Evolutionary conservation across 352 stramenopile species (phyloP), one percentile per base, ranked within the genome.

Genomic region (Pythium guiyangense): DNA sequence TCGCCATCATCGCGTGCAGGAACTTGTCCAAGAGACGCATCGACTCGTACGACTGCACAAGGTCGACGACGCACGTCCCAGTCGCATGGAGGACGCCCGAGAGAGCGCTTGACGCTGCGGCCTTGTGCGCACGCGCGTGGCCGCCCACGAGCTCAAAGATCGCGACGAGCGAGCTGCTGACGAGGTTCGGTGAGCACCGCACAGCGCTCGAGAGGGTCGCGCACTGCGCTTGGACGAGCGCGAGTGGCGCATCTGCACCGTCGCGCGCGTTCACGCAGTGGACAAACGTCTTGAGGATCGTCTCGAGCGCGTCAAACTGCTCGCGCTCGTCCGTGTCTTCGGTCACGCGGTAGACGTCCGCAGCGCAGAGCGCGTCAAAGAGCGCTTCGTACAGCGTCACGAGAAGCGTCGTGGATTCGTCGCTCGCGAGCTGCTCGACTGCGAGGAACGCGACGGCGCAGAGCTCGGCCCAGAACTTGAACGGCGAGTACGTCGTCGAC

Each of bases 401-500:
- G 3, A 90, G 51, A 43, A 87, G 61, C 3, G 60, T 43, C 14
- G 20, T 42, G 10, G 59, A 45, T 25, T 26, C 54, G 0, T 47
- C 29, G 18, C 49, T 26, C 2, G 4, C 20, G 20, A 59, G 35
- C 25, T 62, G 22, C 26, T 90, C 50, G 42, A 72, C 82, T 31
- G 76, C 69, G 25, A 61, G 57, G 49, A 77, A 86, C 0, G 67
- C 66, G 17, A 93, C 77, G 0, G 76, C 86, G 31, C 74, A 91
- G 18, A 92, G 66, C 51, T 95, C 86, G 4, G 82, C 80, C 86
- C 86, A 95, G 52, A 95, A 95, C 53, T 89, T 88, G 66, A 95
- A 95, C 14, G 86, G 79, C 17, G 86, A 90, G 57, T 86, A 89
- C 18, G 69, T 80, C 17, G 83, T 90, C 6, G 81, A 87, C 4